Evolutionary conservation across 805 yeast genomes (phyloP).

Genomic region (Candida loeiensis): DNA sequence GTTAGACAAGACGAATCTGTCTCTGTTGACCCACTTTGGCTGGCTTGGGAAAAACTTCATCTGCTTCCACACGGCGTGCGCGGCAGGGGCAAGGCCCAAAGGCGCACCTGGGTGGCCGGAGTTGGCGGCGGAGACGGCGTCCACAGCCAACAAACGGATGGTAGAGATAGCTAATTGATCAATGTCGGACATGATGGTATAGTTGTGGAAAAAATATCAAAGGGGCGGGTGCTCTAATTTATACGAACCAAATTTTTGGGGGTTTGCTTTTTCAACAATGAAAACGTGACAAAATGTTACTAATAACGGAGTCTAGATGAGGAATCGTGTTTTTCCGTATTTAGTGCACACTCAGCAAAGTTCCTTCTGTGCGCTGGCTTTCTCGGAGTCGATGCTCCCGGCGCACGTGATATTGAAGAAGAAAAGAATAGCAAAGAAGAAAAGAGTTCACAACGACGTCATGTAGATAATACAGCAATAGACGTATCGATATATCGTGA

Average conservation of each 20-base stretch:
- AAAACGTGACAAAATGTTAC: not conserved
- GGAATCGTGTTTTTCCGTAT: not conserved
- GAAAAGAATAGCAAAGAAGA: not conserved
- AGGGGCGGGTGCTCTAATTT: conserved; percentile 1
- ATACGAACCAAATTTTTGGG: conserved; percentile 3
- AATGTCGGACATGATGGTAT: conserved; percentile 32
- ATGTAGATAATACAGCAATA: too few species aligned
- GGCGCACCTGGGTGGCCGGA: conserved; percentile 99
- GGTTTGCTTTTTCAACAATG: conserved; percentile 1
- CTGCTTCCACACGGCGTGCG: conserved; percentile 79
- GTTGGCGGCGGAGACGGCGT: conserved; percentile 81
- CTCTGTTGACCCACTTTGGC: conserved; percentile 92
- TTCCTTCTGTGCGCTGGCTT: too few species aligned
- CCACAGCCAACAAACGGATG: conserved; percentile 85
- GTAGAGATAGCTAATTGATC: conserved; percentile 80
- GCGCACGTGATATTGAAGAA: conserved; percentile 1
- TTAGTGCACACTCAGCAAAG: not conserved
- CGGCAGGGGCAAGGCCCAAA: conserved; percentile 94
- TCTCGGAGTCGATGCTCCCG: not conserved
- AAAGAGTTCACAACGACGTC: too few species aligned
- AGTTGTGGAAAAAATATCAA: conserved; percentile 3
- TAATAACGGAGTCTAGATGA: too few species aligned
- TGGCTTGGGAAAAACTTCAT: conserved; percentile 86
- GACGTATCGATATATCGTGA: too few species aligned
- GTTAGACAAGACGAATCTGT: conserved; percentile 89